A percentile compares a stretch with the other conserved stretches of the same genome.
These are phyloP conservation scores for Diaporthe citrichinensis DNA, from an alignment of 2,329 filamentous ascomycete genomes.

Conservation along the genomic window DNA sequence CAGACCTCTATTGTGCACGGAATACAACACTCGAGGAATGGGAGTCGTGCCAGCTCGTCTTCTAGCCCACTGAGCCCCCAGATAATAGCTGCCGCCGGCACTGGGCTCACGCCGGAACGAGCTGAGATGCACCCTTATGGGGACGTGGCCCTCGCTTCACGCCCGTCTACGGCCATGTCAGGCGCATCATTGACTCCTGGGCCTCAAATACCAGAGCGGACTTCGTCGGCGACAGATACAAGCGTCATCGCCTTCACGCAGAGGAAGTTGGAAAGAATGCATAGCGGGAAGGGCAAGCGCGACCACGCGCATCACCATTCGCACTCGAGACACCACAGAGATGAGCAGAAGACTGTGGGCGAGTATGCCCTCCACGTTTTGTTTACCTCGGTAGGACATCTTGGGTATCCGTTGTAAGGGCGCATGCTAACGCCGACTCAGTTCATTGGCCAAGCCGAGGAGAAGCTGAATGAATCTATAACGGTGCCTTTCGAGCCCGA, in stretches of 20 bases:
- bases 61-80: slow-evolving; percentile 91
- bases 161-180: slow-evolving; percentile 64
- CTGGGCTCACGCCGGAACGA: slow-evolving; percentile 66
- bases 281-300: slow-evolving; percentile 75
- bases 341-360: slow-evolving; percentile 92
- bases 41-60: slow-evolving; percentile 84
- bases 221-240: slow-evolving; percentile 62
- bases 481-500: slow-evolving; percentile 84
- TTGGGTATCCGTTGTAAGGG: slow-evolving; percentile 20
- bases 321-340: slow-evolving; percentile 79
- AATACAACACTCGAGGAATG: slow-evolving; percentile 91
- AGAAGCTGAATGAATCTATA: slow-evolving; percentile 92
- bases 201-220: slow-evolving; percentile 58
- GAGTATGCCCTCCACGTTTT: slow-evolving; percentile 98
- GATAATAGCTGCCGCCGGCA: slow-evolving; percentile 80
- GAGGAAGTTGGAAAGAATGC: slow-evolving; percentile 71
- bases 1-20: slow-evolving; percentile 98
- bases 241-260: slow-evolving; percentile 60
- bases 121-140: slow-evolving; percentile 64
- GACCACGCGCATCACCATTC: slow-evolving; percentile 83
- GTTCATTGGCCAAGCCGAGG: slow-evolving; percentile 97
- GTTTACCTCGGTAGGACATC: slow-evolving; percentile 83
- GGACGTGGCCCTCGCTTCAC: slow-evolving; percentile 54
- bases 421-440: slow-evolving; percentile 55
- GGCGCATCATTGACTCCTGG: slow-evolving; percentile 51